Percentiles rank a stretch among this genome's conserved stretches.
Evolutionary conservation across 2,329 filamentous ascomycete genomes (phyloP).

Genomic region (Penicillium sp.): DNA sequence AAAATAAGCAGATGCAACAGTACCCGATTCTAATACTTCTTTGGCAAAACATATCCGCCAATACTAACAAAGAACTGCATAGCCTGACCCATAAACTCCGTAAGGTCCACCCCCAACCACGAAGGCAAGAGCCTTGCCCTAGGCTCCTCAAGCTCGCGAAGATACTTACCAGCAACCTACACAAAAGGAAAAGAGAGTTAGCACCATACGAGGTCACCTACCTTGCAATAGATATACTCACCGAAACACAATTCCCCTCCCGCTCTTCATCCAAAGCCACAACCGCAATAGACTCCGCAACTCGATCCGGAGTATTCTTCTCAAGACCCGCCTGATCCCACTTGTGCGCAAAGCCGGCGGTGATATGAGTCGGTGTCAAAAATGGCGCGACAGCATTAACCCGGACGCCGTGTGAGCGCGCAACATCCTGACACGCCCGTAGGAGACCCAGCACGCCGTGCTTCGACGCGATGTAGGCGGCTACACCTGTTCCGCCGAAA

Average conservation of each 20-base stretch:
- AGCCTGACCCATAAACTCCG: slow-evolving; percentile 18
- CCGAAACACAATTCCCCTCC: slow-evolving; percentile 29
- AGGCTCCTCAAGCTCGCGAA: slow-evolving; percentile 20
- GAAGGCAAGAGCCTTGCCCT: slow-evolving; percentile 11
- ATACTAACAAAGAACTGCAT: slow-evolving; percentile 23
- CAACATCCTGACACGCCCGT: slow-evolving; percentile 37
- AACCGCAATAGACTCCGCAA: slow-evolving; percentile 43
- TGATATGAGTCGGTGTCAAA: slow-evolving; percentile 48
- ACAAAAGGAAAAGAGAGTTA: not conserved
- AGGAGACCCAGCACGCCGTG: slow-evolving; percentile 44
- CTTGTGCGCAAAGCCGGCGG: slow-evolving; percentile 36
- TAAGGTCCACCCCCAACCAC: slow-evolving; percentile 24
- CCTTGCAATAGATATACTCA: not conserved
- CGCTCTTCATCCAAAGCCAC: slow-evolving; percentile 34
- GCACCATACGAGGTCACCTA: no score
- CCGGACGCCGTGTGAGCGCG: slow-evolving; percentile 37
- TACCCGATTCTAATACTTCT: not conserved
- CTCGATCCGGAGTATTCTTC: slow-evolving; percentile 43
- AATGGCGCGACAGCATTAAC: slow-evolving; percentile 51
- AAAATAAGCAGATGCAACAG: no score
- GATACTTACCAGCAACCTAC: slow-evolving; percentile 23
- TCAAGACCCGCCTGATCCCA: slow-evolving; percentile 43
- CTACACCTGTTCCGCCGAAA: slow-evolving; percentile 45
- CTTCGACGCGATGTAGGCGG: slow-evolving; percentile 46
- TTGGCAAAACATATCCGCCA: slow-evolving; percentile 26